Percentiles rank a stretch among this genome's conserved stretches.
phyloP scores from a whole-genome alignment of 768 basidiomycete species.

The Tricholoma sp. region DNA sequence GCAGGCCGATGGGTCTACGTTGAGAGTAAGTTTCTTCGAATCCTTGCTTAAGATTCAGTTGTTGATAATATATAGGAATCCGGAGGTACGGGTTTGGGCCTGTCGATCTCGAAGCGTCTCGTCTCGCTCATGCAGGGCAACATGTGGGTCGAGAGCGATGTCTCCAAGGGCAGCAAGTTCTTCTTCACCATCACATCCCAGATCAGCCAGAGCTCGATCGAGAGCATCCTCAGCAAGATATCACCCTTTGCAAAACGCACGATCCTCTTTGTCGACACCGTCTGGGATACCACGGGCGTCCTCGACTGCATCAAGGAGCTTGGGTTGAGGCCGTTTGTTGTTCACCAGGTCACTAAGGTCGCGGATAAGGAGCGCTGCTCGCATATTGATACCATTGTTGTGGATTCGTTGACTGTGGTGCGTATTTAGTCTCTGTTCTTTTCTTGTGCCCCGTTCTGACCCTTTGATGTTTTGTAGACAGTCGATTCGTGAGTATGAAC shows the following conservation, averaged over 20 bases:
- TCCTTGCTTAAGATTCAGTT: slow-evolving; percentile 92
- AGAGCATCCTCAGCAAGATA: too few relatives aligned
- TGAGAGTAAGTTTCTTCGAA: slow-evolving; percentile 62
- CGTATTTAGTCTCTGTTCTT: slow-evolving; percentile 19
- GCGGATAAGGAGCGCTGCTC: slow-evolving; percentile 76
- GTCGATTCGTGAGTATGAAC: slow-evolving; percentile 83
- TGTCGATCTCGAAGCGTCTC: too few relatives aligned
- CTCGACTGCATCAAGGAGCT: slow-evolving; percentile 73
- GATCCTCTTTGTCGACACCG: too few relatives aligned
- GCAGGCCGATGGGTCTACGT: slow-evolving; percentile 98
- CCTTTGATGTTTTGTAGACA: slow-evolving; percentile 52
- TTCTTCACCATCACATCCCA: too few relatives aligned
- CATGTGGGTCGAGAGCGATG: too few relatives aligned
- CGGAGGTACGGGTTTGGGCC: slow-evolving; percentile 92
- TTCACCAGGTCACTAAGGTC: slow-evolving; percentile 71
- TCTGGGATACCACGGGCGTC: too few relatives aligned
- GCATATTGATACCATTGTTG: slow-evolving; percentile 93
- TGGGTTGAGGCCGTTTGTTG: slow-evolving; percentile 69
- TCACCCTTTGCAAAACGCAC: too few relatives aligned
- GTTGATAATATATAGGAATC: slow-evolving; percentile 68
- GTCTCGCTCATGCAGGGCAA: too few relatives aligned
- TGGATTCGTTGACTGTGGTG: slow-evolving; percentile 72
- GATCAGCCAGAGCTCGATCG: too few relatives aligned
- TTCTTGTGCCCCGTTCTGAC: not conserved
- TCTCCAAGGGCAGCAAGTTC: too few relatives aligned